Base-by-base conservation (phyloP, 2,329 filamentous ascomycete genomes). In the Microdochium paspali region DNA sequence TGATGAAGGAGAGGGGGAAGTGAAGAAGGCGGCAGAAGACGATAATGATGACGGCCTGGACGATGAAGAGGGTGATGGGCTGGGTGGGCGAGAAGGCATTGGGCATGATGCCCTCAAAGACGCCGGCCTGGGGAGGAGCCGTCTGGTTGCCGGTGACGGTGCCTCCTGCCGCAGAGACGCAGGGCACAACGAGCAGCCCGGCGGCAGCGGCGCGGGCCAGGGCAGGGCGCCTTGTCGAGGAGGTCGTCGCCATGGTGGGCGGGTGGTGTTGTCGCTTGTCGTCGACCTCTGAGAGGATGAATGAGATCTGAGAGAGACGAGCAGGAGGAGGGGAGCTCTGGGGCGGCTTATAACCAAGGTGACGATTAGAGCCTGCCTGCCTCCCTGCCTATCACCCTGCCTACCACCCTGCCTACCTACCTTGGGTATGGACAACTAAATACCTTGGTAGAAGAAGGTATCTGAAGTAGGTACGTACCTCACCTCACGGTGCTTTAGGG, bases 31-130 rank as follows among this genome's bases (percentile, higher is more conserved):
- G 80, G 57, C 83, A 87, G 64, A 88, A 77, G 49, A 86, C 76
- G 55, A 89, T 82, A 56, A 89, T 88, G 47, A 90, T 83, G 48
- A 72, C 72, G 25, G 81, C 82, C 80, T 90, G 85, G 44, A 90
- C 84, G 57, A 90, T 87, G 65, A 90, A 89, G 44, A 87, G 65
- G 43, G 80, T 79, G 51, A 90, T 82, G 6, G 86, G 87, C 54
- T 89, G 84, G 49, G 78, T 84, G 10, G 82, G 58, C 55, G 85
- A 80, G 66, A 85, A 89, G 25, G 75, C 61, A 25, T 84, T 73
- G 1, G 87, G 87, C 53, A 88, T 82, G 46, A 77, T 67, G 40
- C 82, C 82, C 53, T 89, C 85, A 40, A 91, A 70, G 50, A 91
- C 77, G 52, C 87, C 87, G 47, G 70, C 71, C 53, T 75, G 72